Evolutionary conservation across 2,329 filamentous ascomycete species (phyloP).

Genomic region (Diaporthe vexans): DNA sequence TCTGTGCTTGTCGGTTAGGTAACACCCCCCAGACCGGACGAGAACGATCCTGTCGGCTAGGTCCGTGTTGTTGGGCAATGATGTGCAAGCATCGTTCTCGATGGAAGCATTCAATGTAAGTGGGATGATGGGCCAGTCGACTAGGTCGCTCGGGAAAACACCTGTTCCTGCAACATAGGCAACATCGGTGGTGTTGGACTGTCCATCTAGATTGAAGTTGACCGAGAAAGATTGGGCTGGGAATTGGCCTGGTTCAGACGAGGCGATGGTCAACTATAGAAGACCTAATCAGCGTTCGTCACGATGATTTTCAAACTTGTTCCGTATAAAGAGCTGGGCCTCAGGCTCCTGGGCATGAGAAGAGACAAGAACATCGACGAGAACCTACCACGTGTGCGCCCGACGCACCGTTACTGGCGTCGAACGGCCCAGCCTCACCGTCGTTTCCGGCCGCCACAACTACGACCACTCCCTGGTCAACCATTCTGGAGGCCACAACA

Average conservation of each 20-base stretch:
- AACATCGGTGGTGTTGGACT: slow-evolving; percentile 12
- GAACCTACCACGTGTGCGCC: slow-evolving; percentile 28
- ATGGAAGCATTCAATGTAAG: slow-evolving; percentile 41
- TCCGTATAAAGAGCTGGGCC: background rate
- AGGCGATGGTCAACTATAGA: slow-evolving; percentile 4
- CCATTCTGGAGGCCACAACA: slow-evolving; percentile 40
- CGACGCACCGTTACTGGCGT: slow-evolving; percentile 33
- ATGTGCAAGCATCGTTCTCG: slow-evolving; percentile 52
- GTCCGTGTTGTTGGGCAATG: slow-evolving; percentile 44
- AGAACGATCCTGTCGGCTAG: slow-evolving; percentile 57
- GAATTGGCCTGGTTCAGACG: slow-evolving; percentile 12
- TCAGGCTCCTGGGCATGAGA: background rate
- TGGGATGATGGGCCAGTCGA: slow-evolving; percentile 39
- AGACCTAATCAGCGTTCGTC: background rate
- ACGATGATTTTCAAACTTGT: too few species aligned
- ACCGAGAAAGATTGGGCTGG: slow-evolving; percentile 5
- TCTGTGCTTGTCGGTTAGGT: slow-evolving; percentile 48
- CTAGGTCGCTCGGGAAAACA: slow-evolving; percentile 7
- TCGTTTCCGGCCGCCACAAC: slow-evolving; percentile 38
- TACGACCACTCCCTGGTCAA: slow-evolving; percentile 35
- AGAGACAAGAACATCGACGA: background rate
- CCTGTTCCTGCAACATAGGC: slow-evolving; percentile 8
- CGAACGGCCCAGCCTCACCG: slow-evolving; percentile 34
- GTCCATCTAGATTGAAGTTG: slow-evolving; percentile 6
- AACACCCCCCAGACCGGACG: slow-evolving; percentile 51